Base-by-base conservation (phyloP, 805 yeast species). In the Tetrapisispora namnaoensis region DNA sequence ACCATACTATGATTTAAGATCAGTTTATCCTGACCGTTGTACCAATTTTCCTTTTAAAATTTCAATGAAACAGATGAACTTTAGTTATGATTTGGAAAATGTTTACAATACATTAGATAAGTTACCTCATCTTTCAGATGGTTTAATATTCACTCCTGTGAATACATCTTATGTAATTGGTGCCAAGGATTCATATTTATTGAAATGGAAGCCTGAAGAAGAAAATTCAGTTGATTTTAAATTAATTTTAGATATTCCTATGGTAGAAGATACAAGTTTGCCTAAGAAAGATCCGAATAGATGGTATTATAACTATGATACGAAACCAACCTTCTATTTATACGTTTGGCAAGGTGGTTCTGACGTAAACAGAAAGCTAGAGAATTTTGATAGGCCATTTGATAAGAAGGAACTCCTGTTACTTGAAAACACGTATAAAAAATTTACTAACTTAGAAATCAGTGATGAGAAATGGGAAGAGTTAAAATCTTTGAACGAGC, bases 131-230 rank as follows among this genome's bases (percentile, higher is more conserved):
- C 84, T 86, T 50, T 82, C 93, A 3, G 99, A 93, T 69, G 99
- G 99, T 1, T 74, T 93, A 27, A 87, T 93, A 51, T 86, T 89
- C 65, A 93, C 99, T 1, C 87, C 95, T 54, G 84, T 95, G 41
- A 87, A 80, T 47, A 79, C 91, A 1, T 95, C 96, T 0, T 93
- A 93, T 67, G 73, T 79, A 2, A 79, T 82, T 53, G 98, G 98
- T 14, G 62, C 63, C 10, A 91, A 98, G 1, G 98, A 93, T 65
- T 75, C 79, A 0, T 79, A 88, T 7, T 71, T 93, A 45, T 69
- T 93, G 48, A 93, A 95, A 67, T 93, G 99, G 99, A 93, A 93
- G 61, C 98, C 99, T 2, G 87, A 95, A 13, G 86, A 86, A 53
- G 99, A 91, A 65, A 95, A 93, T 58, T 84, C 97, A 0, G 79